Conservation (phyloP, 2,329 filamentous ascomycete genomes). For the Colletotrichum noveboracense region DNA sequence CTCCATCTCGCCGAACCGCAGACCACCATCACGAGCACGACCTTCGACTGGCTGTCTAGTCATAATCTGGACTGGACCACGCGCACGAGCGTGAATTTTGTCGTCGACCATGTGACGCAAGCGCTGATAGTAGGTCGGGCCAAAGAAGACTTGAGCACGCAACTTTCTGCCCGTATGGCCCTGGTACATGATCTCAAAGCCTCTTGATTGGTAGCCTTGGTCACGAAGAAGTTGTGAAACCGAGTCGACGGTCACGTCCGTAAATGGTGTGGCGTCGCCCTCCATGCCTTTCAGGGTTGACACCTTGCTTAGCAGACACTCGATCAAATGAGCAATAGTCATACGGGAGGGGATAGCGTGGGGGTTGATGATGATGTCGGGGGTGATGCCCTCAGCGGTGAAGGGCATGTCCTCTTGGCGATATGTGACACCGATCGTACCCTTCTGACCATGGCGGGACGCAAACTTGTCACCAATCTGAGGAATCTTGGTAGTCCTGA, state of each 20-base stretch:
- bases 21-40: slow-evolving; percentile 95
- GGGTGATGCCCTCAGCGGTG: slow-evolving; percentile 86
- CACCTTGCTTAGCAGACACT: slow-evolving; percentile 97
- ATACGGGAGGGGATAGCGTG: slow-evolving; percentile 99
- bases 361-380: slow-evolving; percentile 98
- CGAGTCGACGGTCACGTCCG: slow-evolving; percentile 94
- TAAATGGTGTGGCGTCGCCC: slow-evolving; percentile 97
- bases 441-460: slow-evolving; percentile 98
- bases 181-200: slow-evolving; percentile 99
- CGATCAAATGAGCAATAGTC: slow-evolving; percentile 99
- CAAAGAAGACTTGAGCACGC: slow-evolving; percentile 93
- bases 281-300: slow-evolving; percentile 92
- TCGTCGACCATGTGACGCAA: slow-evolving; percentile 99
- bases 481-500: slow-evolving; percentile 95
- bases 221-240: slow-evolving; percentile 86
- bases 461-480: slow-evolving; percentile 99
- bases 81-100: slow-evolving; percentile 99
- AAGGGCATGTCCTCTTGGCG: slow-evolving; percentile 99
- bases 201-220: slow-evolving; percentile 94
- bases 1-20: slow-evolving; percentile 99
- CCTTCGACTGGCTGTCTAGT: slow-evolving; percentile 97
- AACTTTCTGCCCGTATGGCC: slow-evolving; percentile 96
- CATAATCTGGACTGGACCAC: slow-evolving; percentile 95
- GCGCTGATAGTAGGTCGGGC: slow-evolving; percentile 98
- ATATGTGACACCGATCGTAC: slow-evolving; percentile 98